phyloP scores from a whole-genome alignment of 345 rosid genomes.

The Syzygium jambos region DNA sequence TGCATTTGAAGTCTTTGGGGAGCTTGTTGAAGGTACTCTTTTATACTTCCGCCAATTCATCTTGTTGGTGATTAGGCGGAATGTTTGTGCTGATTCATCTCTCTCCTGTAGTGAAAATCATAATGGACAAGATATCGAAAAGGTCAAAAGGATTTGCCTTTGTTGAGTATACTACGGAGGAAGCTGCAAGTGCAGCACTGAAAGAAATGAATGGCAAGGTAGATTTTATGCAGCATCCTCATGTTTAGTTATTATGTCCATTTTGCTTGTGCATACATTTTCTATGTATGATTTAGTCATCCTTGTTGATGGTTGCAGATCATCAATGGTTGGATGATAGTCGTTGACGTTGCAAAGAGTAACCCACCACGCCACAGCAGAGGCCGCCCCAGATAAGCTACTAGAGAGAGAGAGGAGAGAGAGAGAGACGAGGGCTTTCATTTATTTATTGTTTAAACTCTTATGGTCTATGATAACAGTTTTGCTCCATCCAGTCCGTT shows the following conservation, averaged over 20 bases:
- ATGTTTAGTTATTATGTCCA: not conserved
- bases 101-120: constrained; percentile 51
- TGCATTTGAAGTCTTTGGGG: constrained; percentile 88
- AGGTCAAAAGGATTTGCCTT: constrained; percentile 94
- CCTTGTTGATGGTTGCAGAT: constrained; percentile 42
- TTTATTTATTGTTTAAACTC: not conserved
- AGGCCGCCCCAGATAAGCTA: constrained; percentile 14
- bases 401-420: not conserved
- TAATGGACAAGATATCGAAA: constrained; percentile 97
- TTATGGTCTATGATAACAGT: not conserved
- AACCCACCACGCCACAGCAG: constrained; percentile 37
- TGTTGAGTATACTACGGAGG: constrained; percentile 83
- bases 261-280: not conserved
- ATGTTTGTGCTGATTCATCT: not conserved
- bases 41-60: not conserved
- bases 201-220: constrained; percentile 98
- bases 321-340: constrained; percentile 99
- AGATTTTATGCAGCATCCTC: not conserved
- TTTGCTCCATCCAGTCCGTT: not conserved
- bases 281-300: not conserved
- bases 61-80: not conserved
- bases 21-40: constrained; percentile 70
- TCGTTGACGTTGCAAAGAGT: constrained; percentile 80
- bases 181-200: constrained; percentile 79
- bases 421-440: not conserved